Conservation (phyloP, 805 yeast species). For the Schizosaccharomyces osmophilus region DNA sequence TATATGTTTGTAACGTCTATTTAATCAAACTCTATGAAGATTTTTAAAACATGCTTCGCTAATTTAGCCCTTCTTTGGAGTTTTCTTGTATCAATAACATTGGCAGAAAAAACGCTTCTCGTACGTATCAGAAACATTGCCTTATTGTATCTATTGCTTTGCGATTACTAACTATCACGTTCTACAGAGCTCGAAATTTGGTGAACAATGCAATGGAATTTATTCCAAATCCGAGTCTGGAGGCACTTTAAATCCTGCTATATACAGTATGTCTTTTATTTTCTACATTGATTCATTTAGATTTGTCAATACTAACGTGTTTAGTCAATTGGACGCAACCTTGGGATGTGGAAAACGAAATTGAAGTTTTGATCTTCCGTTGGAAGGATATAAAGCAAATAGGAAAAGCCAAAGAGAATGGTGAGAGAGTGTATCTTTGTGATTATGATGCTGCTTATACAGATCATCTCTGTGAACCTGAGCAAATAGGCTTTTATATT, state of each 20-base stretch:
- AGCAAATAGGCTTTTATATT: not conserved
- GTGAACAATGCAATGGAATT: not conserved
- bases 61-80: not conserved
- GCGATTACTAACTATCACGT: not conserved
- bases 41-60: no score
- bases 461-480: not conserved
- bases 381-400: not conserved
- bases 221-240: not conserved
- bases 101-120: not conserved
- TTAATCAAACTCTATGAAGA: no score
- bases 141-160: not conserved
- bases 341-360: not conserved
- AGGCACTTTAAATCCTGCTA: not conserved
- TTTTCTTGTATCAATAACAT: not conserved
- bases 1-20: no score
- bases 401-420: not conserved
- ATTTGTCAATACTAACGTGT: not conserved
- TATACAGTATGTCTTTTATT: not conserved
- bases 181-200: not conserved
- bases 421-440: not conserved
- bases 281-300: not conserved
- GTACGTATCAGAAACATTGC: not conserved
- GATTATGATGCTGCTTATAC: not conserved
- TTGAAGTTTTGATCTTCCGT: not conserved
- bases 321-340: not conserved